Base-by-base conservation (phyloP, 2,329 filamentous ascomycete genomes). In the Onygenales sp. region DNA sequence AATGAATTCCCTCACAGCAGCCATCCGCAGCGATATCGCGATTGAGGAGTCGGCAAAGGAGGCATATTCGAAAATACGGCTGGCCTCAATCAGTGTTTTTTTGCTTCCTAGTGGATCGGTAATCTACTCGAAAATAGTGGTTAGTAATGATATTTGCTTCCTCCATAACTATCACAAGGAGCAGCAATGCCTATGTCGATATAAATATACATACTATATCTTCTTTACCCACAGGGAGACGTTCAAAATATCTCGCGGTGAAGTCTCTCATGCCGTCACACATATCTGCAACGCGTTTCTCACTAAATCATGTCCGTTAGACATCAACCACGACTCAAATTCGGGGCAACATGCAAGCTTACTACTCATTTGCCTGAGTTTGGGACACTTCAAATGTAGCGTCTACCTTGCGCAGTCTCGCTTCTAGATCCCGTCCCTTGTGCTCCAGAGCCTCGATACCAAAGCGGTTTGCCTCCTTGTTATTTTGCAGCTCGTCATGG, bases 61-160 rank as follows among this genome's bases (percentile, higher is more conserved):
- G 27, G 48, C 21, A 38, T 54, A 54, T 8, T 51, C 10, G 38
- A 54, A 54, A 14, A 54, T 51, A n/a, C 21, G 6, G 36, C 53
- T 51, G 35, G 42, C 53, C 44, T 54, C 14, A 9, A 42, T 31
- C 14, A 54, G 48, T 31, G 31, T 21, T 8, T 33, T 9, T 14
- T 51, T 32, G 27, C 11, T 43, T 7, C 52, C 36, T 13, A 54
- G 48, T 39, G 42, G 35, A 2, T n/a, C 43, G 21, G 38, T 5
- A n/a, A 43, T 21, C 50, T 44, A 51, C 31, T 36, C 17, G 45
- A 27, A 48, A 27, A 36, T 27, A 3, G 11, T 8, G 13, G 38
- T 48, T 31, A 48, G 14, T 27, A 35, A 36, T 27, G 21, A 27
- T 27, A 27, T 27, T 27, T 27, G 21, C 21, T 27, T 27, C 21